Percentiles rank a stretch among this genome's conserved stretches.
Evolutionary conservation across 495 filamentous ascomycete species (phyloP).

Genomic region (Penicillium angulare): DNA sequence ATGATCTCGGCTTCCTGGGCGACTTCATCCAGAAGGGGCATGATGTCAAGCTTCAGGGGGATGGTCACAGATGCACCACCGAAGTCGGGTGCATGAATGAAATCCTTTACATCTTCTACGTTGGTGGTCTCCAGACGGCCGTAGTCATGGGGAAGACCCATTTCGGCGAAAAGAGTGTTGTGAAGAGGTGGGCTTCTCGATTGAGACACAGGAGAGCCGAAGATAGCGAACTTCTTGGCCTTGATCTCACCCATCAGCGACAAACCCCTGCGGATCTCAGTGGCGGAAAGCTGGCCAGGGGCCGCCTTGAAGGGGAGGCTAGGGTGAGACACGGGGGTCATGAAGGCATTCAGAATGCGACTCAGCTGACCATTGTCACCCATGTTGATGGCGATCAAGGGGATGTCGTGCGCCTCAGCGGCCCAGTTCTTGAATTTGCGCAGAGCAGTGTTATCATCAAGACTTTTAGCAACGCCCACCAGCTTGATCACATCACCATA

Average conservation of each 20-base stretch:
- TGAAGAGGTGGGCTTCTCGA: slow-evolving; percentile 88
- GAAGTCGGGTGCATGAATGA: slow-evolving; percentile 72
- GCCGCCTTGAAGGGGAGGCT: slow-evolving; percentile 87
- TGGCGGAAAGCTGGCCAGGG: slow-evolving; percentile 88
- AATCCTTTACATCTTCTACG: slow-evolving; percentile 58
- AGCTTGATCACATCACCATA: slow-evolving; percentile 94
- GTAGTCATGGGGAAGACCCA: slow-evolving; percentile 88
- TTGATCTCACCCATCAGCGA: slow-evolving; percentile 78
- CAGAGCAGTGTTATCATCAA: slow-evolving; percentile 85
- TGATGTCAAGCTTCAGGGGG: slow-evolving; percentile 87
- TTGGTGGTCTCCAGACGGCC: slow-evolving; percentile 71
- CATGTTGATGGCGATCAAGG: slow-evolving; percentile 96
- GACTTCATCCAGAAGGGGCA: slow-evolving; percentile 76
- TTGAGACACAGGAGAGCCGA: slow-evolving; percentile 76
- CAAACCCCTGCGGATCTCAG: slow-evolving; percentile 79
- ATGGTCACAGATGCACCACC: slow-evolving; percentile 96
- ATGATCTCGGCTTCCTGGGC: slow-evolving; percentile 76
- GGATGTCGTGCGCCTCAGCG: slow-evolving; percentile 65
- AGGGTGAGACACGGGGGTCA: slow-evolving; percentile 95
- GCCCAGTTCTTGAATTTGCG: slow-evolving; percentile 80
- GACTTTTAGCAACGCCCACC: slow-evolving; percentile 72
- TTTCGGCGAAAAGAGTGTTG: slow-evolving; percentile 75
- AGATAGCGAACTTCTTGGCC: slow-evolving; percentile 76
- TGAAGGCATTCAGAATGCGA: slow-evolving; percentile 83
- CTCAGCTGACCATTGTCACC: slow-evolving; percentile 83